phyloP scores from a whole-genome alignment of 2,329 filamentous ascomycete genomes.

The Epichloe gansuensis region DNA sequence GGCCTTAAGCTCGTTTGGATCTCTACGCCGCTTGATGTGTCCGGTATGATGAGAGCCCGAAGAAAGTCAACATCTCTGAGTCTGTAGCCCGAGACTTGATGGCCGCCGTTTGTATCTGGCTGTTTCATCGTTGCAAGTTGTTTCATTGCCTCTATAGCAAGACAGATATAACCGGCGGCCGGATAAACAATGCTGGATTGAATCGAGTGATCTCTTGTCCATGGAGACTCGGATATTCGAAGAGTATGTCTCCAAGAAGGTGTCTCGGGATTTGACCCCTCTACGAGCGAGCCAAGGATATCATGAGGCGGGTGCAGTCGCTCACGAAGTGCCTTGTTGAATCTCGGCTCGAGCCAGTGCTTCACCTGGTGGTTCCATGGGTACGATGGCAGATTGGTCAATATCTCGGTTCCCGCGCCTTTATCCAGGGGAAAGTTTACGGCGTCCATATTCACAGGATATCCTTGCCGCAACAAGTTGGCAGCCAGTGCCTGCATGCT shows the following conservation, averaged over 20 bases:
- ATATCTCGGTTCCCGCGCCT: no score
- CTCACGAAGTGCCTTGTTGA: slow-evolving; percentile 12
- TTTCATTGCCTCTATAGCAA: slow-evolving; percentile 17
- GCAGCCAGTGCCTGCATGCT: no score
- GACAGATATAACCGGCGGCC: slow-evolving; percentile 21
- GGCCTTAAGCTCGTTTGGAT: not conserved
- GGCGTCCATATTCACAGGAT: no score
- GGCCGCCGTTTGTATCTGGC: no score
- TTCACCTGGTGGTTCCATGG: slow-evolving; percentile 15
- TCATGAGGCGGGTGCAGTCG: slow-evolving; percentile 12
- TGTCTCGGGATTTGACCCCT: not conserved
- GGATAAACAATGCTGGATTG: slow-evolving; percentile 20
- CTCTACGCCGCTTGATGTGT: not conserved
- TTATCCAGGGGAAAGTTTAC: no score
- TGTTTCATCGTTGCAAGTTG: not conserved
- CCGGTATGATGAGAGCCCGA: not conserved
- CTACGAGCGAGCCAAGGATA: slow-evolving; percentile 2
- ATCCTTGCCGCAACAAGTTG: no score
- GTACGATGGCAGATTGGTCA: no score
- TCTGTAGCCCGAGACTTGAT: not conserved
- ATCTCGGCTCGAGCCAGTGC: slow-evolving; percentile 17
- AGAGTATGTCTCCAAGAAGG: slow-evolving; percentile 22
- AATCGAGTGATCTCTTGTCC: slow-evolving; percentile 22
- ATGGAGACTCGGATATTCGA: slow-evolving; percentile 16
- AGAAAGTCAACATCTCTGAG: not conserved